phyloP scores from a whole-genome alignment of 352 stramenopile species.

The Globisporangium cystogenes region DNA sequence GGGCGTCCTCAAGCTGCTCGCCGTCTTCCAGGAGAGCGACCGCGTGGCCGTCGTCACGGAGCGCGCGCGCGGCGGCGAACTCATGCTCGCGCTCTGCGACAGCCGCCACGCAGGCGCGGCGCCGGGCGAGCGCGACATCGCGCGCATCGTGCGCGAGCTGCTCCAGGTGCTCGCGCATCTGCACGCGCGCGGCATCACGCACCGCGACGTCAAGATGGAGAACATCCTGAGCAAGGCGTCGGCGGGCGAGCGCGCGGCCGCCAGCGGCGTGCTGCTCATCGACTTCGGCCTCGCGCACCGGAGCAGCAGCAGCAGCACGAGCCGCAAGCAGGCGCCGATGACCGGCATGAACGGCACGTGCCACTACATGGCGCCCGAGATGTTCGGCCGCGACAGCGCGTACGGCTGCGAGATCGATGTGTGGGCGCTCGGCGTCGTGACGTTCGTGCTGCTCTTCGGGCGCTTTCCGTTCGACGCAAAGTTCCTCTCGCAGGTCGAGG shows the following conservation, averaged over 20 bases:
- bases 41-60: constrained; percentile 71
- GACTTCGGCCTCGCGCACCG: constrained; percentile 79
- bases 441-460: constrained; percentile 70
- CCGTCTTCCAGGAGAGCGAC: constrained; percentile 65
- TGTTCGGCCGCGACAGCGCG: constrained; percentile 49
- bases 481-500: constrained; percentile 81
- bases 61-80: constrained; percentile 47
- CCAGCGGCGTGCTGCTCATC: constrained; percentile 59
- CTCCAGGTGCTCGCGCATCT: constrained; percentile 63
- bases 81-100: constrained; percentile 50
- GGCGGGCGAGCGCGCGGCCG: constrained; percentile 12
- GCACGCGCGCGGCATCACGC: constrained; percentile 66
- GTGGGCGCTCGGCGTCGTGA: constrained; percentile 73
- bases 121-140: constrained; percentile 61
- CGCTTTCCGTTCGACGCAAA: constrained; percentile 69
- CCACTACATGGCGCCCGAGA: constrained; percentile 84
- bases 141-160: constrained; percentile 56
- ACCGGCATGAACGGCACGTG: constrained; percentile 77
- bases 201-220: constrained; percentile 82
- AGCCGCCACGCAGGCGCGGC: neutral
- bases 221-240: constrained; percentile 69
- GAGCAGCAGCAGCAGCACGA: constrained; percentile 15
- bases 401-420: constrained; percentile 73
- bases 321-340: constrained; percentile 26
- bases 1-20: constrained; percentile 43